Evolutionary conservation across 805 yeast species (phyloP).

Genomic region (Ogataea ganodermae): DNA sequence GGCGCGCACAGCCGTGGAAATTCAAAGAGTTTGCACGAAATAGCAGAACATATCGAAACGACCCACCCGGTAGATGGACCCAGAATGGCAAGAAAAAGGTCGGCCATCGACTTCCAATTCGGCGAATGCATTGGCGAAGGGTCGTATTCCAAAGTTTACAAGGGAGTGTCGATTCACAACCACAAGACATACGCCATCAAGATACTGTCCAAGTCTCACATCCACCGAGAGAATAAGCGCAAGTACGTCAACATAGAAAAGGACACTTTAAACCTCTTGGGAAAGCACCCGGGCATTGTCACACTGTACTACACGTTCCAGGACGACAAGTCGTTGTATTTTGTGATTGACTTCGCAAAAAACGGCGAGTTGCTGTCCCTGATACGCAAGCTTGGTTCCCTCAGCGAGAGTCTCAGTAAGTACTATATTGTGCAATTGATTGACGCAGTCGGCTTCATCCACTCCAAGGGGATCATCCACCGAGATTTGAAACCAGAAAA

Average conservation of each 20-base stretch:
- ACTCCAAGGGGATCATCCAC: constrained; percentile 85
- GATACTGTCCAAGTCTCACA: constrained; percentile 87
- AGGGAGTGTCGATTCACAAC: constrained; percentile 77
- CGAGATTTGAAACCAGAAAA: constrained; percentile 96
- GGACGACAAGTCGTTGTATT: constrained; percentile 82
- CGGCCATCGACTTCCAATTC: constrained; percentile 85
- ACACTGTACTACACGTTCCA: constrained; percentile 92
- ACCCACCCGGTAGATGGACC: constrained; percentile 4
- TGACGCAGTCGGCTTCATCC: constrained; percentile 91
- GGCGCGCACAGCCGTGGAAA: too few relatives aligned
- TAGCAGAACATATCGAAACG: not conserved
- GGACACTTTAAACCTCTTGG: constrained; percentile 80
- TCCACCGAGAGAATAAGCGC: constrained; percentile 90
- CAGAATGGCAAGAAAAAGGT: constrained; percentile 43
- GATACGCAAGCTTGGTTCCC: constrained; percentile 73
- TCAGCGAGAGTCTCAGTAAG: constrained; percentile 71
- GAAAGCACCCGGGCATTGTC: constrained; percentile 93
- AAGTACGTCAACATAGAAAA: constrained; percentile 96
- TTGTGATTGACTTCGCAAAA: constrained; percentile 91
- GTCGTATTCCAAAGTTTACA: constrained; percentile 89
- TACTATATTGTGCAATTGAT: constrained; percentile 85
- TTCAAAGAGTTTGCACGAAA: not conserved
- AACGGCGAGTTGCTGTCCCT: constrained; percentile 90
- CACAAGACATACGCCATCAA: constrained; percentile 85
- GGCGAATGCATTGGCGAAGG: constrained; percentile 93